A percentile compares a stretch with the other conserved stretches of the same genome.
These are phyloP conservation scores for Penicillium sp. DNA, from an alignment of 2,329 filamentous ascomycete species.

Conservation along the genomic window DNA sequence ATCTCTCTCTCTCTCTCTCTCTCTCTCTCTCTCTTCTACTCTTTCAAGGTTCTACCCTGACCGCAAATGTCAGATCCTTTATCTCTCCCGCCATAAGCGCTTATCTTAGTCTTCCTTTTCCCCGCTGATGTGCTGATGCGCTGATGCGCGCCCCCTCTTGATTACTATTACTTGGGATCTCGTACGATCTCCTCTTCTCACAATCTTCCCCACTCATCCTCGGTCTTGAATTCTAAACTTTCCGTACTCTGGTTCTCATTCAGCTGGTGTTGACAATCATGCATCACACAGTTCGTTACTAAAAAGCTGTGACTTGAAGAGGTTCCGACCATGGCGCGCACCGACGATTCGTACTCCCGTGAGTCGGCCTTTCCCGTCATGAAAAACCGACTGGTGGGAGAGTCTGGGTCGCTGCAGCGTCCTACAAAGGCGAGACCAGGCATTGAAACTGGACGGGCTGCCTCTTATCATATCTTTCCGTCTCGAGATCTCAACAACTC, in stretches of 20 bases:
- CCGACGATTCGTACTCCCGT: slow-evolving; percentile 12
- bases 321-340: slow-evolving; percentile 18
- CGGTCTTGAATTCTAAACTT: not conserved
- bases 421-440: slow-evolving; percentile 9
- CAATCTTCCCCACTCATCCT: not conserved
- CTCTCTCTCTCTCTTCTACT: not conserved
- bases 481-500: slow-evolving; percentile 8
- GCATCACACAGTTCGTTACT: slow-evolving; percentile 13
- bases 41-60: not conserved
- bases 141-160: not conserved
- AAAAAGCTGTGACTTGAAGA: slow-evolving; percentile 10
- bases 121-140: slow-evolving; percentile 10
- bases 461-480: slow-evolving; percentile 9
- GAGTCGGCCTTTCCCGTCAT: slow-evolving; percentile 15
- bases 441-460: slow-evolving; percentile 7
- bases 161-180: not conserved
- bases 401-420: slow-evolving; percentile 14
- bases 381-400: slow-evolving; percentile 14
- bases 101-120: slow-evolving; percentile 3
- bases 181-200: not conserved
- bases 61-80: not conserved
- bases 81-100: slow-evolving; percentile 6
- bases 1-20: not conserved
- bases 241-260: not conserved
- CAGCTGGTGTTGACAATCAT: slow-evolving; percentile 13